Base-by-base conservation (phyloP, 768 basidiomycete genomes). In the Royoungia palumana region DNA sequence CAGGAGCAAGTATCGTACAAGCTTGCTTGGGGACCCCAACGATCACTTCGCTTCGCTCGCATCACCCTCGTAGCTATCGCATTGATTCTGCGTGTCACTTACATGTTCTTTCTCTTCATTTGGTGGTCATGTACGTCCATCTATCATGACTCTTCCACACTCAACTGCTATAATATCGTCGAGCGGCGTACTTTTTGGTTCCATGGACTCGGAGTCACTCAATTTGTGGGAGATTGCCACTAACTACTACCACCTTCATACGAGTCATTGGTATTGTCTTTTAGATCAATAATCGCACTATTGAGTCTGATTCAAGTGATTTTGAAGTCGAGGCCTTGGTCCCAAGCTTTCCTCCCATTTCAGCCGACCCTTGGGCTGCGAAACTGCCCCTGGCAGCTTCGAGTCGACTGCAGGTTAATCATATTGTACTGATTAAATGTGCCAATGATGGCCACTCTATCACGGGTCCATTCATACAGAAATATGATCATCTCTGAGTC, bases 1-100 rank as follows among this genome's bases (percentile, higher is more conserved):
- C 40, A 68, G 82, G 51, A 78, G 74, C 51, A 82, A 79, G 63
- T 77, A 76, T 37, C 72, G 79, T 51, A 68, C 69, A 45, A 82
- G 80, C 59, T 55, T 75, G 51, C 73, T 66, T 34, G 65, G 39
- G 27, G 66, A 67, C 32, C 32, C 32, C 4, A 32, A 14, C 16
- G 32, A 32, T 7, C 67, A 65, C 28, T 50, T 65, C 30, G 41
- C 49, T 36, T 46, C 58, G 38, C 50, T 62, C 36, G 41, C 44
- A 45, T 46, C 54, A 42, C 56, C 59, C 21, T 40, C 25, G 11
- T 65, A 39, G 41, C n/a, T 9, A 36, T 37, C 30, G n/a, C 46
- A 28, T 37, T 16, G 19, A 30, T 46, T 44, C 22, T n/a, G n/a
- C n/a, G n/a, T n/a, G n/a, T n/a, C n/a, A n/a, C n/a, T n/a, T n/a